Evolutionary conservation across 768 basidiomycete species (phyloP).

Genomic region (Exsudoporus frostii): DNA sequence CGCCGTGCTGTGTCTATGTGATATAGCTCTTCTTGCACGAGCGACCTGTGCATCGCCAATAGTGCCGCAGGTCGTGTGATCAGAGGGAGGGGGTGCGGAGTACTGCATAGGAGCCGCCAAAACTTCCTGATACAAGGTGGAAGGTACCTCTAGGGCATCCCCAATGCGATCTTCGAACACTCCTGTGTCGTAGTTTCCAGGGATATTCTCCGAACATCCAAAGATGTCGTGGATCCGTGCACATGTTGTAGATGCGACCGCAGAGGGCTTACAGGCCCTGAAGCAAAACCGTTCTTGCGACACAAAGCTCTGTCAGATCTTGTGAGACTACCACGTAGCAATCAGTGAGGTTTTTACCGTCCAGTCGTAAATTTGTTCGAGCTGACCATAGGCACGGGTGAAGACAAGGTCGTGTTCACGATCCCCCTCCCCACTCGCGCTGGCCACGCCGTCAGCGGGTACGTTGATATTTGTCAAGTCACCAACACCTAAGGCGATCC

Average conservation of each 20-base stretch:
- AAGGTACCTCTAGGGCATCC: conserved; percentile 51
- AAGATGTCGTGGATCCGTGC: conserved; percentile 57
- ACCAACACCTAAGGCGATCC: conserved; percentile 50
- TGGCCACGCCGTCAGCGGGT: conserved; percentile 54
- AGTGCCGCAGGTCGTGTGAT: conserved; percentile 51
- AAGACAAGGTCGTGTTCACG: conserved; percentile 71
- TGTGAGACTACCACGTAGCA: conserved; percentile 9
- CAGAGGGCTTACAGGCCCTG: conserved; percentile 59
- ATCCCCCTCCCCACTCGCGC: conserved; percentile 55
- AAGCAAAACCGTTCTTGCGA: conserved; percentile 63
- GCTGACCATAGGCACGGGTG: conserved; percentile 59
- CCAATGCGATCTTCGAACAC: conserved; percentile 50
- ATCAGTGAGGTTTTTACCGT: conserved; percentile 39
- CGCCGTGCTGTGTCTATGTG: not conserved
- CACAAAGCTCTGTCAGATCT: conserved; percentile 53
- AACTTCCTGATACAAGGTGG: conserved; percentile 65
- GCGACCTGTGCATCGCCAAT: conserved; percentile 45
- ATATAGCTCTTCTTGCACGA: conserved; percentile 28
- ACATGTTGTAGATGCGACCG: conserved; percentile 50
- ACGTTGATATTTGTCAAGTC: conserved; percentile 67
- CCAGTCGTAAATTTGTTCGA: conserved; percentile 69
- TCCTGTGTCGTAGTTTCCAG: conserved; percentile 44
- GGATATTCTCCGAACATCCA: conserved; percentile 66
- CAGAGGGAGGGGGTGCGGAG: conserved; percentile 54
- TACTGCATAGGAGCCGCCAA: conserved; percentile 54